Evolutionary conservation across 345 rosid genomes (phyloP), one percentile per base, ranked within the genome.

Genomic region (Pelargonium nanum): DNA sequence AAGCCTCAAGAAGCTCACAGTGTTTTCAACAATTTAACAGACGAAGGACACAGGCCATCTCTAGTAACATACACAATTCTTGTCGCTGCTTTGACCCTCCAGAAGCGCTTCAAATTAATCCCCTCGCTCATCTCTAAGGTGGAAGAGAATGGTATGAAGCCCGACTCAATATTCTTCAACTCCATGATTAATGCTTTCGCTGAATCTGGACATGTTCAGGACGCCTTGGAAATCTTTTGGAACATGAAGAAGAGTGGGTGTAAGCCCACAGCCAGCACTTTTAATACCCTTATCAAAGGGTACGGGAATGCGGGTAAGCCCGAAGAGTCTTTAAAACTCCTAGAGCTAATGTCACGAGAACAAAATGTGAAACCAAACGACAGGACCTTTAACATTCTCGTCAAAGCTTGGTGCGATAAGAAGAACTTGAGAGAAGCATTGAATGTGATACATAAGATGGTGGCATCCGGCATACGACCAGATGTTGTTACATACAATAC

Each of bases 121-220:
- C 63, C 77, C 24, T 65, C 77, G 2, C 89, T 89, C 50, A 67
- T 84, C 65, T 75, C 82, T 59, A 66, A 81, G 77, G 75, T 92
- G 69, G 96, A 92, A 78, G 78, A 79, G 67, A 76, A 75, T 19
- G 93, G 93, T 15, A 65, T 81, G 69, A 80, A 83, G 75, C 96
- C 95, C 0, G 96, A 92, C 72, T 74, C 95, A 17, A 86, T 92
- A 62, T 86, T 92, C 76, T 92, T 85, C 84, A 89, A 92, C 59
- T 84, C 96, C 54, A 81, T 87, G 73, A 92, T 92, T 68, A 92
- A 89, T 65, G 91, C 91, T n/a, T 81, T 85, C 24, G 82, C 91
- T 23, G 96, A 92, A 70, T 83, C 95, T 22, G 89, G 93, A 62
- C 83, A 87, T 57, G 74, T 87, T 9, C 70, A 81, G 62, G 84